phyloP scores from a whole-genome alignment of 2,329 filamentous ascomycete genomes.

The Aspergillus sergii region DNA sequence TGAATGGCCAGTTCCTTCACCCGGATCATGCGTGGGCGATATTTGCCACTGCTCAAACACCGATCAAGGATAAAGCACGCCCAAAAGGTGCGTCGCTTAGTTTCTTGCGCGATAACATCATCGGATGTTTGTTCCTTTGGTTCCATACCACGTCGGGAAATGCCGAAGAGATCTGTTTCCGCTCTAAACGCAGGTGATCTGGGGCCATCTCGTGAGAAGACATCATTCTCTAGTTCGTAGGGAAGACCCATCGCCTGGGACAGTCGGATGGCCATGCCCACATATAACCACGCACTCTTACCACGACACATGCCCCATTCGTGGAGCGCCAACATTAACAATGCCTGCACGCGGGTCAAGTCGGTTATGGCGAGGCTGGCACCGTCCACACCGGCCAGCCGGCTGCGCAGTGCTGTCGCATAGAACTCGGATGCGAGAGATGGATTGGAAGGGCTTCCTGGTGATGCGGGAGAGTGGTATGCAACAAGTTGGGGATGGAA shows the following conservation, averaged over 20 bases:
- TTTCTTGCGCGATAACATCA: slow-evolving; percentile 57
- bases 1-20: slow-evolving; percentile 56
- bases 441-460: slow-evolving; percentile 49
- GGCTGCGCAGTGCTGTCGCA: slow-evolving; percentile 53
- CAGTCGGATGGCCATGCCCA: slow-evolving; percentile 49
- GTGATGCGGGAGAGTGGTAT: slow-evolving; percentile 51
- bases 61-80: slow-evolving; percentile 61
- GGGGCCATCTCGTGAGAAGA: slow-evolving; percentile 48
- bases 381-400: slow-evolving; percentile 48
- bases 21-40: slow-evolving; percentile 56
- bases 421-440: slow-evolving; percentile 58
- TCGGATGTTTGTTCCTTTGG: slow-evolving; percentile 45
- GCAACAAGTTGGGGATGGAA: slow-evolving; percentile 55
- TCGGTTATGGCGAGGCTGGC: slow-evolving; percentile 46
- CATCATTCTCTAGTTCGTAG: slow-evolving; percentile 51
- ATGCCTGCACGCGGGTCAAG: slow-evolving; percentile 55
- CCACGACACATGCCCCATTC: slow-evolving; percentile 61
- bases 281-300: slow-evolving; percentile 54
- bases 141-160: slow-evolving; percentile 33
- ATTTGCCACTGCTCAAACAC: slow-evolving; percentile 57
- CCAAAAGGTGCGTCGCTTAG: slow-evolving; percentile 59
- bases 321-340: slow-evolving; percentile 59
- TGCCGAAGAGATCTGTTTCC: slow-evolving; percentile 43
- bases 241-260: slow-evolving; percentile 50
- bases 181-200: slow-evolving; percentile 37